phyloP scores from a whole-genome alignment of 139 green algal species.

The Axilococcus clingmanii region DNA sequence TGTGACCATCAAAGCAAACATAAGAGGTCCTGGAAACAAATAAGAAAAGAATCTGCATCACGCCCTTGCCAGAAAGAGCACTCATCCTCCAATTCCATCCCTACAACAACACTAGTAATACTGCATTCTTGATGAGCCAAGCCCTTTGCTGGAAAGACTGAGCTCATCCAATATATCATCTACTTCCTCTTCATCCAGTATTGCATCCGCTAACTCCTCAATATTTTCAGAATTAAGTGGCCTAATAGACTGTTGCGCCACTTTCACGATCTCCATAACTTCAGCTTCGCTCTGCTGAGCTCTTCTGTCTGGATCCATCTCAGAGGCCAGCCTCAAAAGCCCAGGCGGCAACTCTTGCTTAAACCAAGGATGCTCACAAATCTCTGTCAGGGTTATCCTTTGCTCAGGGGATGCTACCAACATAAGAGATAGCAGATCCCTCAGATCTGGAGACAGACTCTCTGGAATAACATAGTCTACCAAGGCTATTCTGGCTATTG shows the following conservation, averaged over 20 bases:
- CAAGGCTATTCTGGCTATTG: slow-evolving; percentile 6
- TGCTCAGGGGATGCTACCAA: slow-evolving; percentile 12
- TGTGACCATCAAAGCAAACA: too few relatives aligned
- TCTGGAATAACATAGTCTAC: slow-evolving; percentile 27
- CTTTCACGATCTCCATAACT: slow-evolving; percentile 7
- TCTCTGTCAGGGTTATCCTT: slow-evolving; percentile 13
- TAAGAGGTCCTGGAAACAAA: too few relatives aligned
- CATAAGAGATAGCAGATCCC: slow-evolving; percentile 21
- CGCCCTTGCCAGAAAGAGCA: too few relatives aligned
- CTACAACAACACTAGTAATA: too few relatives aligned
- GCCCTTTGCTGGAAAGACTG: too few relatives aligned
- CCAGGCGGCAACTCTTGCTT: neutral
- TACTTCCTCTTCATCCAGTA: slow-evolving; percentile 29
- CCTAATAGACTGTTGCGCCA: slow-evolving; percentile 1
- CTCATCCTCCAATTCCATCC: too few relatives aligned
- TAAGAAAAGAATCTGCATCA: too few relatives aligned
- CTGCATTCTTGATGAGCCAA: too few relatives aligned
- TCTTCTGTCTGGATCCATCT: neutral
- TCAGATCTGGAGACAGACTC: slow-evolving; percentile 9
- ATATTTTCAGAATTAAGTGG: slow-evolving; percentile 12
- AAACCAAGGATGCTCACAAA: slow-evolving; percentile 26
- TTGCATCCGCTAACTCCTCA: slow-evolving; percentile 26
- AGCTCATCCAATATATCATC: slow-evolving; percentile 31
- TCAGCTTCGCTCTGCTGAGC: slow-evolving; percentile 1
- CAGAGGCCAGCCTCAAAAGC: neutral